A percentile compares a stretch with the other conserved stretches of the same genome.
phyloP scores from a whole-genome alignment of 2,329 filamentous ascomycete genomes.

The Cordyceps militaris region DNA sequence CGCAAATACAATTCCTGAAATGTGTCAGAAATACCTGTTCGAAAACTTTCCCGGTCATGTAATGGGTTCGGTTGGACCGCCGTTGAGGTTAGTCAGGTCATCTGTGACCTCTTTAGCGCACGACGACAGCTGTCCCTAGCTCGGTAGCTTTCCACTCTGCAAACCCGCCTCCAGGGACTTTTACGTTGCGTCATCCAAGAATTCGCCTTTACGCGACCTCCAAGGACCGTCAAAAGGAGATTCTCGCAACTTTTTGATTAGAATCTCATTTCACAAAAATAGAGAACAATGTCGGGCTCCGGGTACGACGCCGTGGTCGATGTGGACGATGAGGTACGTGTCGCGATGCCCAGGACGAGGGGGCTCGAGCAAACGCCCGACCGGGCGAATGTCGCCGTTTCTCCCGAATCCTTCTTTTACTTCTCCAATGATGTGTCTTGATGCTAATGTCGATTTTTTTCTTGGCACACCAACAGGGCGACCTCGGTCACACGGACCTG shows the following conservation, averaged over 20 bases:
- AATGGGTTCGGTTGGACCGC: too few relatives aligned
- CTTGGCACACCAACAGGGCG: conserved; percentile 54
- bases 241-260: background rate
- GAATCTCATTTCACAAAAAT: background rate
- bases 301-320: conserved; percentile 98
- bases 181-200: background rate
- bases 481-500: conserved; percentile 95
- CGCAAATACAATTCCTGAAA: too few relatives aligned
- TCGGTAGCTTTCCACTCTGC: background rate
- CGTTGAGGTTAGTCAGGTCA: background rate
- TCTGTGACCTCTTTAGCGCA: background rate
- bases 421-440: background rate
- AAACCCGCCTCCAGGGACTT: background rate
- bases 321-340: conserved; percentile 79
- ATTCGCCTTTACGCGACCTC: background rate
- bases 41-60: too few relatives aligned
- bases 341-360: background rate
- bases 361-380: background rate
- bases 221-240: background rate
- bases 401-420: background rate
- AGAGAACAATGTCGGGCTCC: conserved; percentile 62
- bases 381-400: background rate
- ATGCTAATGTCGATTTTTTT: conserved; percentile 12
- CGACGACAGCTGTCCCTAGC: conserved; percentile 10
- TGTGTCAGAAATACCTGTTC: too few relatives aligned